These are phyloP conservation scores for Gossypium stocksii DNA, from an alignment of 345 rosid genomes.

Conservation along the genomic window DNA sequence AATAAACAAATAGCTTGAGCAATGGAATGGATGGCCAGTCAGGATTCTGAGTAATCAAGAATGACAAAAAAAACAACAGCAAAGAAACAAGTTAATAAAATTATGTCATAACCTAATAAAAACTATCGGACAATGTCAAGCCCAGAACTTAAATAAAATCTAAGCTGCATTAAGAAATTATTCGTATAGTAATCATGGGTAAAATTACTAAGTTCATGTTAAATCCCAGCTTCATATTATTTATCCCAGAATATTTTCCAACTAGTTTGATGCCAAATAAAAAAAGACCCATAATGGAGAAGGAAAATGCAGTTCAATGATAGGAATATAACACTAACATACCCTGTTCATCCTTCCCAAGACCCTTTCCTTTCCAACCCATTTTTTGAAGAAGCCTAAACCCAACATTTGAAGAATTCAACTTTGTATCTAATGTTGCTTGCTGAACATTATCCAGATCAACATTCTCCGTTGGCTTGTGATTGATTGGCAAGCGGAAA, in stretches of 20 bases:
- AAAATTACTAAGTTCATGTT: background rate
- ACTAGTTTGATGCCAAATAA: background rate
- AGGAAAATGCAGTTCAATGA: background rate
- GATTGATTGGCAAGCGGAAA: constrained; percentile 69
- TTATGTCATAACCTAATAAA: background rate
- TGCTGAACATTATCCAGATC: constrained; percentile 88
- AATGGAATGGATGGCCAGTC: background rate
- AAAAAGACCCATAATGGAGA: background rate
- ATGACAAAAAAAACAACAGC: background rate
- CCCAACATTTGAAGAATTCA: constrained; percentile 83
- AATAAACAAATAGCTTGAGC: background rate
- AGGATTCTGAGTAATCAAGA: background rate
- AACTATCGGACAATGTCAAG: background rate
- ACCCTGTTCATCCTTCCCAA: constrained; percentile 97
- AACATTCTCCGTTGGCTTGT: constrained; percentile 74
- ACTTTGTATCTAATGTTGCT: constrained; percentile 71
- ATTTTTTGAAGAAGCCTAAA: constrained; percentile 94
- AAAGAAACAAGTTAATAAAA: background rate
- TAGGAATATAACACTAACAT: background rate
- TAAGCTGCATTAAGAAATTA: background rate
- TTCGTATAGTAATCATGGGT: background rate
- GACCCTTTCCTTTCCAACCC: constrained; percentile 99
- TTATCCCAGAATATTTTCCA: background rate
- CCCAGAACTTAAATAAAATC: background rate
- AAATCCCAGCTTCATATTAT: background rate